A percentile compares a stretch with the other conserved stretches of the same genome.
These are phyloP conservation scores for Apophysomyces trapeziformis DNA, from an alignment of 371 early-diverging fungal species.

Conservation along the genomic window DNA sequence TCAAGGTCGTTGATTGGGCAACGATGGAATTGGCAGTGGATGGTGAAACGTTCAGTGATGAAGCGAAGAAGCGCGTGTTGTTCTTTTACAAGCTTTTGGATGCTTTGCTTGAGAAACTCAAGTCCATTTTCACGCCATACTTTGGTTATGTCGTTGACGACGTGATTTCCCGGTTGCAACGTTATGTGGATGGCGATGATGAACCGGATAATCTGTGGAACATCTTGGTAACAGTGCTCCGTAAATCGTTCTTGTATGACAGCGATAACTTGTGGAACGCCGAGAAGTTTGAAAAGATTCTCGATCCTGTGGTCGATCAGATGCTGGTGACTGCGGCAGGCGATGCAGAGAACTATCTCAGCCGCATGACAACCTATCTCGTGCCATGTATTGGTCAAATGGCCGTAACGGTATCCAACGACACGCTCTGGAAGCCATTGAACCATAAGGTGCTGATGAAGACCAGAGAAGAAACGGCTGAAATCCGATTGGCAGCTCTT, in stretches of 20 bases:
- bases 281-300: conserved; percentile 74
- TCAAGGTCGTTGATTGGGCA: conserved; percentile 91
- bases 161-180: conserved; percentile 62
- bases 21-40: conserved; percentile 59
- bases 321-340: conserved; percentile 60
- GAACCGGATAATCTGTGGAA: conserved; percentile 61
- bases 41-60: conserved; percentile 35
- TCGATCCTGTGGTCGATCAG: conserved; percentile 76
- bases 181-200: conserved; percentile 46
- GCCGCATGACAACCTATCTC: conserved; percentile 64
- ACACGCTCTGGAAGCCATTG: conserved; percentile 87
- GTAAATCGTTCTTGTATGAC: conserved; percentile 76
- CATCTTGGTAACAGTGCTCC: conserved; percentile 62
- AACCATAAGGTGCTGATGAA: conserved; percentile 81
- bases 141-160: conserved; percentile 78
- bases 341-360: conserved; percentile 47
- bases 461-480: conserved; percentile 72
- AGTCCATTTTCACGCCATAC: conserved; percentile 88
- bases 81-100: conserved; percentile 84
- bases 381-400: conserved; percentile 86
- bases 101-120: conserved; percentile 73
- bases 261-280: conserved; percentile 74
- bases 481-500: conserved; percentile 79
- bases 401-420: conserved; percentile 79
- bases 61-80: conserved; percentile 60